Evolutionary conservation across 2,329 filamentous ascomycete species (phyloP), one percentile per base, ranked within the genome.

Genomic region (Alternaria sp.): DNA sequence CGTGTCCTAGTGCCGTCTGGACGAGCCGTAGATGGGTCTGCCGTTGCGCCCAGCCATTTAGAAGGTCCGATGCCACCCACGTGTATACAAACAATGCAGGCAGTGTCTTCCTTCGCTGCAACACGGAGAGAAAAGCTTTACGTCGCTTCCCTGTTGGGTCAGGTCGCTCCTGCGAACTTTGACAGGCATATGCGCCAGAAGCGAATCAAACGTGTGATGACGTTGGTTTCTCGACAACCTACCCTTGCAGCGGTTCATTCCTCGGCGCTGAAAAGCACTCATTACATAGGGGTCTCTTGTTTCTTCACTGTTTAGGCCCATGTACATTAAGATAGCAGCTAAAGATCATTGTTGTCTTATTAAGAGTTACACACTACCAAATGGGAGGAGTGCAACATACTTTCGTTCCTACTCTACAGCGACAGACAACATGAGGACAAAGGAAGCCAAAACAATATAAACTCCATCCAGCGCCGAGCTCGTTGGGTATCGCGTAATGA

Each of bases 401-500:
- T 30, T 17, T n/a, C 15, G 3, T 5, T 52, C 1, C 49, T 36
- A n/a, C 3, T 25, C 46, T 28, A 44, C 21, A 54, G 25, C 30
- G 32, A 59, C 8, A 40, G 17, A 59, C 15, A 44, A 54, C 28
- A 51, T 51, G 1, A 30, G 15, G 21, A 54, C 23, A 6, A 25
- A 36, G 19, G 49, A 36, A 52, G 25, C 8, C 32, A n/a, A 23
- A 21, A 52, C 12, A 52, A 36, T 15, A 19, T 25, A 52, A 52
- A 63, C 51, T 56, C 61, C 58, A 26, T 59, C 13, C 43, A 44
- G 59, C 68, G 67, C 69, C 69, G 56, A 65, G 62, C 65, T 69
- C 62, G 47, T 56, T 52, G 70, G 70, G 70, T 73, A 73, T 73
- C 68, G 68, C 60, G 69, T 65, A 62, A 46, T 64, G 50, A 57